Conservation (phyloP, 345 rosid genomes). For the Schrenkiella parvula region DNA sequence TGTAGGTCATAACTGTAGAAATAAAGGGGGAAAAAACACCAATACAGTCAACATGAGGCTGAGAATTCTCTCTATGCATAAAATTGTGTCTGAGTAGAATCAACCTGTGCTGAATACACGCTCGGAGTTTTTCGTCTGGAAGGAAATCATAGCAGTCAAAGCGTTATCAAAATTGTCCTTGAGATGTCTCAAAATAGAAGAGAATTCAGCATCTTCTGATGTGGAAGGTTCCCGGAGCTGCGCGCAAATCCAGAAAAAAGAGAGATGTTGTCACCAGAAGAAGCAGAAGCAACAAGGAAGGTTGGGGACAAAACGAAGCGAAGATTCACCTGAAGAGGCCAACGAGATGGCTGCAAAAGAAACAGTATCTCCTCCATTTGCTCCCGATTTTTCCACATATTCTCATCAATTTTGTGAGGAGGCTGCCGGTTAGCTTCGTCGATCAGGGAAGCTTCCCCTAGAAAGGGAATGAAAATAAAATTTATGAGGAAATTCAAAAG, state of each 20-base stretch:
- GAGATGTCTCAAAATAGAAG: constrained; percentile 36
- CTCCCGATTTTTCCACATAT: constrained; percentile 96
- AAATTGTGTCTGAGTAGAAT: neutral
- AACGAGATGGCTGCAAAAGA: constrained; percentile 59
- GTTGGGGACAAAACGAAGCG: neutral
- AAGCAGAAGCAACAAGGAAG: neutral
- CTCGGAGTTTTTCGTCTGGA: constrained; percentile 78
- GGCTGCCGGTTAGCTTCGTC: constrained; percentile 59
- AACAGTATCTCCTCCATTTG: constrained; percentile 80
- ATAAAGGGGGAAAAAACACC: neutral
- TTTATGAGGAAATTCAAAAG: neutral
- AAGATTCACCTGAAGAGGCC: constrained; percentile 57
- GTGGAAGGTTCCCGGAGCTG: constrained; percentile 71
- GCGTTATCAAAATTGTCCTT: constrained; percentile 40
- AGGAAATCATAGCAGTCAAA: constrained; percentile 50
- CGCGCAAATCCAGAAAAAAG: neutral
- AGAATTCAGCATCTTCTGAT: constrained; percentile 47
- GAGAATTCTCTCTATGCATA: neutral
- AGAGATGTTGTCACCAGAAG: constrained; percentile 1
- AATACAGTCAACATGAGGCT: neutral
- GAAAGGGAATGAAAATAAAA: neutral
- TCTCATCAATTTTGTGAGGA: constrained; percentile 91
- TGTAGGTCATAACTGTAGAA: constrained; percentile 90
- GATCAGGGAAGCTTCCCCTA: constrained; percentile 55
- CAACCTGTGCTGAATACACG: constrained; percentile 81